A percentile compares a stretch with the other conserved stretches of the same genome.
Evolutionary conservation across 768 basidiomycete genomes (phyloP).

Genomic region (Amanita thiersii): DNA sequence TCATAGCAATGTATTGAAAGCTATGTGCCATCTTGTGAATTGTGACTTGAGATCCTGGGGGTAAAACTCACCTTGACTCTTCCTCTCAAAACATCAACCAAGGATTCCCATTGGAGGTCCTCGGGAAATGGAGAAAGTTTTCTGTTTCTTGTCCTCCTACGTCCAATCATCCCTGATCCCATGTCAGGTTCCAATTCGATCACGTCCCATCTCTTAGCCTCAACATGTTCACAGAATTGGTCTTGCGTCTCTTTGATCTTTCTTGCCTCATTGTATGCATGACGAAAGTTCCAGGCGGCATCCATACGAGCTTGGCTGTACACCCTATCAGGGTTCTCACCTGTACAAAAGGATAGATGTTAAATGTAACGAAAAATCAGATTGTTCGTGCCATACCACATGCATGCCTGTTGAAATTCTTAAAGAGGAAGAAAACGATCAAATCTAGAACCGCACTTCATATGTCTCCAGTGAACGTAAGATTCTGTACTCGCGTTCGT

Average conservation of each 20-base stretch:
- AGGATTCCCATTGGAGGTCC: conserved; percentile 59
- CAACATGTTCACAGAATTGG: conserved; percentile 46
- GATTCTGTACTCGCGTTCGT: conserved; percentile 22
- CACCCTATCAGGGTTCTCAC: conserved; percentile 49
- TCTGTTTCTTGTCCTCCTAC: conserved; percentile 9
- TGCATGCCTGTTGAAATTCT: conserved; percentile 41
- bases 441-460: conserved; percentile 43
- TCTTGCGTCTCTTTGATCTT: conserved; percentile 65
- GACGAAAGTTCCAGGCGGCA: conserved; percentile 57
- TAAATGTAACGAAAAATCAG: conserved; percentile 10
- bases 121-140: conserved; percentile 42
- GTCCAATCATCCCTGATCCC: too few relatives aligned
- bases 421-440: background rate
- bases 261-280: conserved; percentile 63
- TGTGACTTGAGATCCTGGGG: background rate
- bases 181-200: conserved; percentile 15
- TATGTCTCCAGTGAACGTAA: conserved; percentile 57
- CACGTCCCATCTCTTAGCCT: conserved; percentile 33
- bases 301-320: conserved; percentile 53
- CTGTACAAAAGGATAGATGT: conserved; percentile 13
- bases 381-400: conserved; percentile 29
- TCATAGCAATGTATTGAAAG: conserved; percentile 38
- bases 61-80: conserved; percentile 50
- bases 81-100: conserved; percentile 67
- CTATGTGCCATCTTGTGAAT: conserved; percentile 11